Evolutionary conservation across 106 monocot genomes (phyloP), one percentile per base, ranked within the genome.

Genomic region (Hemerocallis citrina): DNA sequence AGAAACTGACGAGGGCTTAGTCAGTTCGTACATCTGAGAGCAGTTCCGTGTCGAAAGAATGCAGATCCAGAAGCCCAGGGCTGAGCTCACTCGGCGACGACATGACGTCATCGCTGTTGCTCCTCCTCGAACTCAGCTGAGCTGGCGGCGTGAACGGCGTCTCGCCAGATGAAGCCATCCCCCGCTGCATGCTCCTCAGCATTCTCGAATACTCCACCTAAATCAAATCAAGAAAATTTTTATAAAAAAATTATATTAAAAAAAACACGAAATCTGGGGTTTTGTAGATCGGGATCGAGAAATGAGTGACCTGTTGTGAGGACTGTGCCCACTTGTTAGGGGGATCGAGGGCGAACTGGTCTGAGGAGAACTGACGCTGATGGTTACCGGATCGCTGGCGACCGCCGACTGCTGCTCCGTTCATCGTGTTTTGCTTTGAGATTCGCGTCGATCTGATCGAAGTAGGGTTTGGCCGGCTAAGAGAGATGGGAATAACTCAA

Each of bases 31-130:
- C 84, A 40, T 89, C 81, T 0, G 77, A 48, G 17, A 89, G 81
- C 14, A 89, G 81, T 55, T 89, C 89, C 3, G 84, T 84, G 52
- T 85, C 89, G 24, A 81, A 69, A 11, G 81, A 78, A 54, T 89
- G 84, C 52, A 89, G 74, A 81, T 89, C 89, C 62, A 89, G 50
- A 42, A 89, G 69, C 64, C 81, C 89, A 13, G 89, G 84, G 42
- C 89, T 84, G 55, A 84, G 67, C 59, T 78, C 84, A 31, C 51
- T 78, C 13, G 62, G 64, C 1, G 55, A 81, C 8, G n/a, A n/a
- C n/a, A n/a, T n/a, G n/a, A 72, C 34, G 19, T 64, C 77, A 0
- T 68, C 89, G 10, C 61, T 63, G 28, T 69, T 74, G 54, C 35
- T 74, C 67, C 74, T 40, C 62, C 71, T 56, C 57, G 72, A 63